These are phyloP conservation scores for Kodamaea hsintzibuensis DNA, from an alignment of 805 yeast species.

Conservation along the genomic window DNA sequence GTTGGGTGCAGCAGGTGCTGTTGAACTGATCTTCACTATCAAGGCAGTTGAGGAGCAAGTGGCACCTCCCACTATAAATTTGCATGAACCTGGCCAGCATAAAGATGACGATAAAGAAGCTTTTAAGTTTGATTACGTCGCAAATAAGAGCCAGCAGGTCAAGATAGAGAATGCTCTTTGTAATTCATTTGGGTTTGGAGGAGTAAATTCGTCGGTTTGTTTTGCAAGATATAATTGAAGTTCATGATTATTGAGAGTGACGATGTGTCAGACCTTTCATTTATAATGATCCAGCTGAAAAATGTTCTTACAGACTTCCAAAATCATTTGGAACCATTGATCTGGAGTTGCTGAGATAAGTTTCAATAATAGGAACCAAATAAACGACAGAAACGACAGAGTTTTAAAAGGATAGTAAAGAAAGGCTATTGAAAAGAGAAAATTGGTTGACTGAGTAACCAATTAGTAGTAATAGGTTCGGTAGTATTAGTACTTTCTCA, in stretches of 20 bases:
- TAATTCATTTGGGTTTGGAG: constrained; percentile 97
- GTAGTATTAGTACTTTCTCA: too few relatives aligned
- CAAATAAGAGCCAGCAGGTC: constrained; percentile 41
- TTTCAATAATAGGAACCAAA: too few relatives aligned
- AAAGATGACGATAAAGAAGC: constrained; percentile 40
- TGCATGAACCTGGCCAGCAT: constrained; percentile 52
- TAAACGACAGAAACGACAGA: too few relatives aligned
- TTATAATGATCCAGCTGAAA: too few relatives aligned
- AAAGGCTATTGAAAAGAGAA: too few relatives aligned
- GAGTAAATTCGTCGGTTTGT: constrained; percentile 80
- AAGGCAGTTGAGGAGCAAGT: constrained; percentile 56
- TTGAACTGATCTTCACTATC: constrained; percentile 82
- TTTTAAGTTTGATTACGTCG: constrained; percentile 57
- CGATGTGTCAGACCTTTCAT: too few relatives aligned
- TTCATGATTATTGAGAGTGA: background rate
- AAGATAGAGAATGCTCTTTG: constrained; percentile 62
- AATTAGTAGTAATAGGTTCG: too few relatives aligned
- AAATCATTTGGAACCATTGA: too few relatives aligned
- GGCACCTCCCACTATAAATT: constrained; percentile 82
- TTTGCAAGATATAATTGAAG: constrained; percentile 29
- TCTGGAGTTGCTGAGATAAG: too few relatives aligned
- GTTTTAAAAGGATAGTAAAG: too few relatives aligned
- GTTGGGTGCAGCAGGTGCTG: constrained; percentile 94
- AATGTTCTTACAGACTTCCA: too few relatives aligned
- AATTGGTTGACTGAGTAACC: too few relatives aligned